Percentiles rank a stretch among this genome's conserved stretches.
Conservation (phyloP, 164 flowering plant species). For the Tinospora cordifolia region DNA sequence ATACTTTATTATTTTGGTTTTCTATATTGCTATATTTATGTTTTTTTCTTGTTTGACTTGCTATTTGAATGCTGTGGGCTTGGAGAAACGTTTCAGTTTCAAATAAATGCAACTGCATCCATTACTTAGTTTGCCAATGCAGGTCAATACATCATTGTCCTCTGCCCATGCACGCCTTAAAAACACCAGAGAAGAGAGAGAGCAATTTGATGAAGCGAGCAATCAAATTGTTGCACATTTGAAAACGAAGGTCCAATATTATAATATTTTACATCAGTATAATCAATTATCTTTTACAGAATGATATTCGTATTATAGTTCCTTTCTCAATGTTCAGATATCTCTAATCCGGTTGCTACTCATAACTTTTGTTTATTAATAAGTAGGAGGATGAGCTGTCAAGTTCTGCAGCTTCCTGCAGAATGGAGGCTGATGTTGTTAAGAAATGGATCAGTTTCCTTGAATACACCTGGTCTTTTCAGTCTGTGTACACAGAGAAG, state of each 20-base stretch:
- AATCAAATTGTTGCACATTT: slow-evolving; percentile 61
- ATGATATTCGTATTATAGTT: background rate
- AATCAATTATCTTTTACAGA: background rate
- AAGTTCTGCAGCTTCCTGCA: slow-evolving; percentile 55
- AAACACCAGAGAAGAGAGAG: slow-evolving; percentile 75
- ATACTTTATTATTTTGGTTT: background rate
- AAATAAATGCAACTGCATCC: background rate
- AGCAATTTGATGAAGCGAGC: slow-evolving; percentile 82
- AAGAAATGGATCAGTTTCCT: slow-evolving; percentile 83
- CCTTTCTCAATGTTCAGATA: slow-evolving; percentile 7
- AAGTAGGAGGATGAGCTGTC: slow-evolving; percentile 81
- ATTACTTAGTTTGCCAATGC: slow-evolving; percentile 5
- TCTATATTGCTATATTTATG: background rate
- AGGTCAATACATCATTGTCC: slow-evolving; percentile 55
- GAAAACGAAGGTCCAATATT: slow-evolving; percentile 49
- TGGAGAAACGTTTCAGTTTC: background rate
- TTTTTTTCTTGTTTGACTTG: background rate
- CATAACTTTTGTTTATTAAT: slow-evolving; percentile 7
- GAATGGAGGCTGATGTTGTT: slow-evolving; percentile 69
- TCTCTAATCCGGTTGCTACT: background rate
- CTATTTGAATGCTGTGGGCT: background rate
- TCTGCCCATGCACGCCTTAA: slow-evolving; percentile 57
- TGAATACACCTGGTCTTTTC: slow-evolving; percentile 87
- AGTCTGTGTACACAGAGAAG: slow-evolving; percentile 43
- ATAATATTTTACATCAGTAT: background rate